phyloP scores from a whole-genome alignment of 306 rosid genomes.

The Cucurbita pepo region DNA sequence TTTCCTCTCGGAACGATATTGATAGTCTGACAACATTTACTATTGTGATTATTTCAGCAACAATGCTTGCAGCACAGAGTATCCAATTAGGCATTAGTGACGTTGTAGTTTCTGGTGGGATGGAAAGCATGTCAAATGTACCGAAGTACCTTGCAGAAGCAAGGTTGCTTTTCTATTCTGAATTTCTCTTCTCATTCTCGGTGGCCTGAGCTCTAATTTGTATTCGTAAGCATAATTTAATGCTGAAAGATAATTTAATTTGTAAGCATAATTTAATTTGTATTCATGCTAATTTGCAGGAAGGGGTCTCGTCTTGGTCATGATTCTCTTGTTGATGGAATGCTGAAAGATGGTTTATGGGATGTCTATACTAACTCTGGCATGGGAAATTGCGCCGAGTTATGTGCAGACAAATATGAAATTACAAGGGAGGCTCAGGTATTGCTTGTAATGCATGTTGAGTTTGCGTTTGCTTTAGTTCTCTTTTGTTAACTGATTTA shows the following conservation, averaged over 20 bases:
- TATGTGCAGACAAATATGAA: constrained; percentile 79
- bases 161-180: constrained; percentile 37
- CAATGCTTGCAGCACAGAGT: constrained; percentile 94
- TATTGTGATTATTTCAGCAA: constrained; percentile 41
- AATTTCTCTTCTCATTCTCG: neutral
- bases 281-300: constrained; percentile 43
- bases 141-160: constrained; percentile 95
- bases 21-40: neutral
- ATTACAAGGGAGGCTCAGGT: constrained; percentile 85
- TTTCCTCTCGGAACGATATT: neutral
- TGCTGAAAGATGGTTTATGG: constrained; percentile 96
- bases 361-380: constrained; percentile 78
- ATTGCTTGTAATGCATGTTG: constrained; percentile 3
- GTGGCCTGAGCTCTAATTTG: constrained; percentile 6
- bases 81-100: constrained; percentile 90
- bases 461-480: neutral
- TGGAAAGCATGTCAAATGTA: constrained; percentile 94
- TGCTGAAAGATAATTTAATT: constrained; percentile 5
- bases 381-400: constrained; percentile 92
- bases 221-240: constrained; percentile 10
- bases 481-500: constrained; percentile 2
- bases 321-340: constrained; percentile 90
- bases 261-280: neutral
- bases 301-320: constrained; percentile 98
- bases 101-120: constrained; percentile 96